A percentile compares a stretch with the other conserved stretches of the same genome.
Evolutionary conservation across 805 yeast genomes (phyloP).

Genomic region (Pichia paraexigua): DNA sequence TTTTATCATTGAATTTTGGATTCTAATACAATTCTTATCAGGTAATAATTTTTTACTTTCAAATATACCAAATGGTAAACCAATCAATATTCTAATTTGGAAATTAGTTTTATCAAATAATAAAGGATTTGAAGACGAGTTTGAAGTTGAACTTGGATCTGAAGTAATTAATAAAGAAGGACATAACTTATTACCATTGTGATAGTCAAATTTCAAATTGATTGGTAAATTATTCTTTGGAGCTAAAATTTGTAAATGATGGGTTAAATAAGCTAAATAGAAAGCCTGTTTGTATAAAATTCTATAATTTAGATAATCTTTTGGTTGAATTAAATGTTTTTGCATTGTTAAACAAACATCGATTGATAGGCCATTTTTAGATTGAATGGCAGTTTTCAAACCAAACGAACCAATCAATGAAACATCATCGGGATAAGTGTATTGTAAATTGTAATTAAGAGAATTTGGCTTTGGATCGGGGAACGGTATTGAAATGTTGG

Average conservation of each 20-base stretch:
- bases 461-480: conserved; percentile 79
- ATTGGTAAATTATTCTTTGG: conserved; percentile 53
- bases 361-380: conserved; percentile 52
- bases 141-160: conserved; percentile 40
- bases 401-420: conserved; percentile 87
- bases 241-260: conserved; percentile 46
- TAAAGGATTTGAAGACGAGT: conserved; percentile 45
- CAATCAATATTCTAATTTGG: conserved; percentile 62
- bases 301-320: conserved; percentile 85
- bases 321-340: conserved; percentile 58
- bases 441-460: conserved; percentile 65
- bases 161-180: conserved; percentile 67
- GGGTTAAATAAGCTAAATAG: conserved; percentile 72
- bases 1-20: conserved; percentile 31
- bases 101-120: conserved; percentile 59
- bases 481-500: conserved; percentile 57
- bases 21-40: conserved; percentile 73
- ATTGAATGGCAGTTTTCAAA: conserved; percentile 68
- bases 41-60: conserved; percentile 71
- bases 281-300: conserved; percentile 86
- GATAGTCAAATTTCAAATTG: conserved; percentile 51
- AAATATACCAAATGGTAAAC: conserved; percentile 63
- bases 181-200: conserved; percentile 68
- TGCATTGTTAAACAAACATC: conserved; percentile 88
- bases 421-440: conserved; percentile 61